Evolutionary conservation across 2,329 filamentous ascomycete species (phyloP).

Genomic region (Sordariomycetes sp.): DNA sequence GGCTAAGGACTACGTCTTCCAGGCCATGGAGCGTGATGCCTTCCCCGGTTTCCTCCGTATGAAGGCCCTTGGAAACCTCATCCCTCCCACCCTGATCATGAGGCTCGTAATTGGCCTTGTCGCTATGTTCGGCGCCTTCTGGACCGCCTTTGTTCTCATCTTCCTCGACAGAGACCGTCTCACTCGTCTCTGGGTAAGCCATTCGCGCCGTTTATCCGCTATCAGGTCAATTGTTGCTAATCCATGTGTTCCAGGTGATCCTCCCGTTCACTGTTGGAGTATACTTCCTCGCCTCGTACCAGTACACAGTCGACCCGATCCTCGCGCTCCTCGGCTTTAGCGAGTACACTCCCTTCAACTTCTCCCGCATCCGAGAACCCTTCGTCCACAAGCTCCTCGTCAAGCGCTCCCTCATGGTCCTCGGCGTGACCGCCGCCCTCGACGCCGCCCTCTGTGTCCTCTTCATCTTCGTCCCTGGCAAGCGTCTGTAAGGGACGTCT

Average conservation of each 20-base stretch:
- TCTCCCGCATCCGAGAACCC: constrained; percentile 77
- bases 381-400: constrained; percentile 80
- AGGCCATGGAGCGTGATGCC: constrained; percentile 99
- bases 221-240: background rate
- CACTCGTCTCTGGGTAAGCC: constrained; percentile 75
- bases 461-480: constrained; percentile 92
- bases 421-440: constrained; percentile 63
- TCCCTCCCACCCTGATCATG: constrained; percentile 80
- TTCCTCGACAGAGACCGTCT: constrained; percentile 69
- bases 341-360: constrained; percentile 94
- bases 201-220: background rate
- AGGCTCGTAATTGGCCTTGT: constrained; percentile 77
- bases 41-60: constrained; percentile 92
- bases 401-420: constrained; percentile 72
- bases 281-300: constrained; percentile 82
- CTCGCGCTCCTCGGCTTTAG: constrained; percentile 83
- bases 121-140: constrained; percentile 84
- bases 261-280: constrained; percentile 86
- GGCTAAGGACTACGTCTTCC: constrained; percentile 98
- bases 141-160: constrained; percentile 88
- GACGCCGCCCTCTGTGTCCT: constrained; percentile 76
- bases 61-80: constrained; percentile 91
- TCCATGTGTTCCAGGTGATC: constrained; percentile 40
- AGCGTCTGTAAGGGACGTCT: constrained; percentile 45
- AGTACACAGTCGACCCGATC: constrained; percentile 89